Evolutionary conservation across 352 stramenopile species (phyloP).

Genomic region (Aphanomyces astaci): DNA sequence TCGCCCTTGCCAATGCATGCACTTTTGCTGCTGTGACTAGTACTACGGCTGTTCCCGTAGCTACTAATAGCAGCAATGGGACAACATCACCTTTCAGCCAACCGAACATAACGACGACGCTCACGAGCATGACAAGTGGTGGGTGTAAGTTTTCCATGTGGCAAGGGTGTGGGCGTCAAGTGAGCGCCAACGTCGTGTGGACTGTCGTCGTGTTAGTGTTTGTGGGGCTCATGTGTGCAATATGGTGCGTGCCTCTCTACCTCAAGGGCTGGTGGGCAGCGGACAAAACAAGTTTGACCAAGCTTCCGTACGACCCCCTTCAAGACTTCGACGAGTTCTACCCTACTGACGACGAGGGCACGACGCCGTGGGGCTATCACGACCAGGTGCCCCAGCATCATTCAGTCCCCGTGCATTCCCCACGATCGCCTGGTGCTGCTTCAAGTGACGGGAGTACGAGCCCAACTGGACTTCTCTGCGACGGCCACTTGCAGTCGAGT

Average conservation of each 20-base stretch:
- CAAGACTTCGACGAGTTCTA: background rate
- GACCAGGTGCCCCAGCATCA: no score
- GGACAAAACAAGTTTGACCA: no score
- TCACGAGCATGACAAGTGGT: no score
- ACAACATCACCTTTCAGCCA: no score
- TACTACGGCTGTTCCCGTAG: background rate
- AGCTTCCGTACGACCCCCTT: background rate
- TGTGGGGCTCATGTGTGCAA: background rate
- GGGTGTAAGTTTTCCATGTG: background rate
- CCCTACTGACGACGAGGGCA: background rate
- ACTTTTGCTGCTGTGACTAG: background rate
- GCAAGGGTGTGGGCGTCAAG: background rate
- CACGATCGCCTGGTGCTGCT: no score
- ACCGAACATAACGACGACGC: no score
- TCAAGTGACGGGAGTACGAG: background rate
- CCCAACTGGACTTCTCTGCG: background rate
- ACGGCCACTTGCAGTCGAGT: background rate
- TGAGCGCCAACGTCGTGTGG: constrained; percentile 1
- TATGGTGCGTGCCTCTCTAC: background rate
- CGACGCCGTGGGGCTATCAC: background rate
- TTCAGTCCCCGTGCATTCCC: no score
- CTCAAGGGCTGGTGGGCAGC: background rate
- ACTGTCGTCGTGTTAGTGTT: background rate
- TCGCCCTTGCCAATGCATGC: background rate
- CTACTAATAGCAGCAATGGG: no score